Conservation (phyloP, 352 stramenopile species). For the Phytophthora pisi region DNA sequence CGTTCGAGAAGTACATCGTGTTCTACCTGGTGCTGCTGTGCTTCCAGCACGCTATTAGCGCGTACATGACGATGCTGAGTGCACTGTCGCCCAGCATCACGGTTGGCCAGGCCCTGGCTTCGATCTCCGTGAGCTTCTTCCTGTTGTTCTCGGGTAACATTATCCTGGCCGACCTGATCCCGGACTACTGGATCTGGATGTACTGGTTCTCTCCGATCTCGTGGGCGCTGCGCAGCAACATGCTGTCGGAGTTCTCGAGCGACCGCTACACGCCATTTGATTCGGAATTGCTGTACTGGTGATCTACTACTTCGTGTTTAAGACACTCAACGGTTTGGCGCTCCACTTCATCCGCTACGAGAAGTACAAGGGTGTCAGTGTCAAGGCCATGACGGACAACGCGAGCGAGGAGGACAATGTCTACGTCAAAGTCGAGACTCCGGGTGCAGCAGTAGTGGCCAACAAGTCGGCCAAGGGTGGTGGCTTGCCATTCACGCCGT, state of each 20-base stretch:
- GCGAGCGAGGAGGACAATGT: constrained; percentile 32
- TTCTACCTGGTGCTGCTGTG: constrained; percentile 74
- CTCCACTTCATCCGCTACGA: no score
- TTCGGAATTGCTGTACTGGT: no score
- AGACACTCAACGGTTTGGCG: no score
- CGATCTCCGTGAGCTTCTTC: constrained; percentile 68
- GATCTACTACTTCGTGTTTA: no score
- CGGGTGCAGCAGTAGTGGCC: no score
- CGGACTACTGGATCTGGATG: constrained; percentile 82
- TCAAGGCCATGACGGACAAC: no score
- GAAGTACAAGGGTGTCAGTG: no score
- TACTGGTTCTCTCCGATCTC: constrained; percentile 75
- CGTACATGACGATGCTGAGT: constrained; percentile 72
- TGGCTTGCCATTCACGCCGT: constrained; percentile 47
- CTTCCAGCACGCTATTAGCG: constrained; percentile 78
- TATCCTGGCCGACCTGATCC: constrained; percentile 70
- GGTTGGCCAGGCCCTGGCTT: constrained; percentile 53
- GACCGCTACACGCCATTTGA: constrained; percentile 34
- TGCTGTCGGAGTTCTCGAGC: constrained; percentile 66
- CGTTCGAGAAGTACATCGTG: constrained; percentile 75
- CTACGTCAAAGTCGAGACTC: constrained; percentile 46
- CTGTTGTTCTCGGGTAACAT: constrained; percentile 82
- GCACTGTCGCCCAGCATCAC: constrained; percentile 64
- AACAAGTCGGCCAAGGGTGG: constrained; percentile 28
- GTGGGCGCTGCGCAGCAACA: constrained; percentile 60